Base-by-base conservation (phyloP, 2,329 filamentous ascomycete genomes). In the Aciculosporium take region DNA sequence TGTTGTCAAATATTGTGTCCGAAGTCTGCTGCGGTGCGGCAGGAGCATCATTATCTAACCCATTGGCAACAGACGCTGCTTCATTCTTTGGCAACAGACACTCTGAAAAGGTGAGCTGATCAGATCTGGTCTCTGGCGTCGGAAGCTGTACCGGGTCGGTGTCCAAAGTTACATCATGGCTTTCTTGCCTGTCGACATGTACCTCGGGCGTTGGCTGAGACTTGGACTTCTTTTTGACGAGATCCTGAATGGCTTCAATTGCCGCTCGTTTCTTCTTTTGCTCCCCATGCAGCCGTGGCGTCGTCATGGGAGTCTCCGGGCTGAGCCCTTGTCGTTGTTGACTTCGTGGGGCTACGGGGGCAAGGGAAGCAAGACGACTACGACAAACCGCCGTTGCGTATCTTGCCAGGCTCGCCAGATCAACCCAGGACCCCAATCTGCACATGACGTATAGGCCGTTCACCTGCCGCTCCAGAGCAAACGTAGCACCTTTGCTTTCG, bases 351-450 rank as follows among this genome's bases (percentile, higher is more conserved):
- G 46, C 7, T 20, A 35, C 8, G 5, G 24, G 24, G 7, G 34
- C 8, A 3, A 15, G 24, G 7, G 34, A 8, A 6, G 21, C 45
- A 7, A 63, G 41, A 9, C 60, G 58, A 9, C 61, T 52, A 20
- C 46, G 51, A 34, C 51, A 59, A 23, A 58, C 38, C 4, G 53
- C 56, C 0, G 71, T 73, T 30, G 75, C 72, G 30, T 65, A 57
- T 9, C 58, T 55, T 20, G 61, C 60, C 23, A 87, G 61, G 6
- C 66, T 61, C 28, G 70, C 66, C 39, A 81, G 54, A 46, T 78
- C 71, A 18, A 83, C 68, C 79, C 81, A 84, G 17, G 64, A 58
- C 2, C 75, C 79, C 33, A 91, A 63, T 51, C 73, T 78, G 57
- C 79, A 87, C 21, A 85, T 56, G 9, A 74, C 72, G 55, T 84